Conservation (phyloP, 306 rosid genomes). For the Astragalus membranaceus region DNA sequence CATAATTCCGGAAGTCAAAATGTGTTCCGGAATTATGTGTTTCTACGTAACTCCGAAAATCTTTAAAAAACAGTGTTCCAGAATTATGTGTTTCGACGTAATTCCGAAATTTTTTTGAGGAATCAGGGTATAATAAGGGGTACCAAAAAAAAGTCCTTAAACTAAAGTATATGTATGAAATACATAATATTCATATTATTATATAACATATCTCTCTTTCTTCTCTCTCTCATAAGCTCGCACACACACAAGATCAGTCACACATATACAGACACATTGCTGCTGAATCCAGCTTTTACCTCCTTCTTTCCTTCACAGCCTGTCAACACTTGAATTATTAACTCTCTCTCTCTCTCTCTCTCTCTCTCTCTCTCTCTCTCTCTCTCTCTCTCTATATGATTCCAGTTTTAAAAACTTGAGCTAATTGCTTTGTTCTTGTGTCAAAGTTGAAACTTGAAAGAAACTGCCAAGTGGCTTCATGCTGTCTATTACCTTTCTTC, state of each 20-base stretch:
- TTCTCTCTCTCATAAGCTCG: neutral
- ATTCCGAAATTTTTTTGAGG: no score
- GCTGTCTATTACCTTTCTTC: slow-evolving; percentile 50
- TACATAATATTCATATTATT: slow-evolving; percentile 19
- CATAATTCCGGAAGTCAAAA: no score
- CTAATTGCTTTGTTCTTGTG: slow-evolving; percentile 40
- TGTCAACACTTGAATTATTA: slow-evolving; percentile 86
- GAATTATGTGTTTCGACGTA: no score
- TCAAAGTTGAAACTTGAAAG: slow-evolving; percentile 30
- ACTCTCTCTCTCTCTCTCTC: neutral
- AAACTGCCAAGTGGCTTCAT: slow-evolving; percentile 45
- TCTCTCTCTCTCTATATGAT: slow-evolving; percentile 2
- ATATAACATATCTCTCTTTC: slow-evolving; percentile 2
- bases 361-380: no score
- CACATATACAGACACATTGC: slow-evolving; percentile 46
- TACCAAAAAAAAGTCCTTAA: no score
- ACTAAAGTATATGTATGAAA: slow-evolving; percentile 10
- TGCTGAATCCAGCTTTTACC: slow-evolving; percentile 37
- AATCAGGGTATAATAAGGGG: no score
- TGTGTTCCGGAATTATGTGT: no score
- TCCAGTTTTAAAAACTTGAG: slow-evolving; percentile 23
- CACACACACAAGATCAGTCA: slow-evolving; percentile 31
- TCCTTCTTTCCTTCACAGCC: slow-evolving; percentile 71
- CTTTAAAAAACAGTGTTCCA: no score
- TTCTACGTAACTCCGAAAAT: no score